phyloP scores from a whole-genome alignment of 2,329 filamentous ascomycete species.

The Clarireedia homoeocarpa region DNA sequence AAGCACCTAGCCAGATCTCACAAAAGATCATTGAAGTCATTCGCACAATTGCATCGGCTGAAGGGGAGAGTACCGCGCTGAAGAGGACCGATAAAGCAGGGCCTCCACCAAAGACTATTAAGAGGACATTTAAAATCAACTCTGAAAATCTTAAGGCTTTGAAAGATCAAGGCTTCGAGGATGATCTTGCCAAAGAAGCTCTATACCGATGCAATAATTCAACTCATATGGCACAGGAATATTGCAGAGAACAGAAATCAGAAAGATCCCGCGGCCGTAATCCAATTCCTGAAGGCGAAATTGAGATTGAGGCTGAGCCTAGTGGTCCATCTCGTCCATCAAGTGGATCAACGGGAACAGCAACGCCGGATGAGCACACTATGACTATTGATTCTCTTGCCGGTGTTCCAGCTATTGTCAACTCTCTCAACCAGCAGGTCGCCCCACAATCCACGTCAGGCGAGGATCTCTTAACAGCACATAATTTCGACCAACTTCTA shows the following conservation, averaged over 20 bases:
- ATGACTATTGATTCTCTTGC: conserved; percentile 15
- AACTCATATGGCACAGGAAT: conserved; percentile 54
- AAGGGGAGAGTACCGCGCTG: conserved; percentile 61
- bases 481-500: conserved; percentile 17
- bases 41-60: conserved; percentile 67
- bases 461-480: conserved; percentile 4
- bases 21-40: conserved; percentile 78
- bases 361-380: conserved; percentile 23
- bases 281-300: conserved; percentile 57
- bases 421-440: conserved; percentile 14
- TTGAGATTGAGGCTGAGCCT: conserved; percentile 29
- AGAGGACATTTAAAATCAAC: conserved; percentile 44
- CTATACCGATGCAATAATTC: conserved; percentile 74
- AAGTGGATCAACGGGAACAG: conserved; percentile 22
- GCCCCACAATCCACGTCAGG: conserved; percentile 1
- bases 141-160: conserved; percentile 36
- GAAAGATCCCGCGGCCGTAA: conserved; percentile 56
- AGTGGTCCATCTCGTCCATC: conserved; percentile 13
- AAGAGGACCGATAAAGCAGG: conserved; percentile 50
- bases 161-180: conserved; percentile 41
- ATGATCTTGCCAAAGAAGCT: conserved; percentile 66
- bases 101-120: conserved; percentile 30
- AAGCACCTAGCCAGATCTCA: conserved; percentile 66
- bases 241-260: conserved; percentile 58
- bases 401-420: conserved; percentile 13